A percentile compares a stretch with the other conserved stretches of the same genome.
Conservation (phyloP, 2,329 filamentous ascomycete species). For the Chrysoporthe deuterocubensis region DNA sequence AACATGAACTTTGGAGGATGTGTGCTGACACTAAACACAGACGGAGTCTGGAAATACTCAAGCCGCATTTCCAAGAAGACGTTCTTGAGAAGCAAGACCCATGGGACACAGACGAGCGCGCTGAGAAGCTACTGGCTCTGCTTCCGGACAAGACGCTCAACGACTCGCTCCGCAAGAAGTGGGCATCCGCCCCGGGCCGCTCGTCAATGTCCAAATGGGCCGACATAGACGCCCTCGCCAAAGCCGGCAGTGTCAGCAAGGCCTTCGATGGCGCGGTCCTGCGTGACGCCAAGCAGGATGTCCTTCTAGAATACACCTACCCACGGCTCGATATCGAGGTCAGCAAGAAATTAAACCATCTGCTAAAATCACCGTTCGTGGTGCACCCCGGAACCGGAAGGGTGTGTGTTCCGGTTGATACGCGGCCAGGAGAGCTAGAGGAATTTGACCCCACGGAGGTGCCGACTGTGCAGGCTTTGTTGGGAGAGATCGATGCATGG, state of each 20-base stretch:
- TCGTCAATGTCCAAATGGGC: constrained; percentile 85
- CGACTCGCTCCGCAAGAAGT: constrained; percentile 83
- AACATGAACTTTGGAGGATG: neutral
- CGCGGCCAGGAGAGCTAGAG: constrained; percentile 61
- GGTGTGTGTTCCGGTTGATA: constrained; percentile 94
- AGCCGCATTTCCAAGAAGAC: constrained; percentile 80
- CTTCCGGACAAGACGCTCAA: constrained; percentile 81
- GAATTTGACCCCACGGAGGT: constrained; percentile 85
- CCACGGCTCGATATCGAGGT: constrained; percentile 96
- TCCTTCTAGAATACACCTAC: constrained; percentile 97
- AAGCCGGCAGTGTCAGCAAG: constrained; percentile 70
- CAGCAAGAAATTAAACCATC: constrained; percentile 96
- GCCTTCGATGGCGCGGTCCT: constrained; percentile 74
- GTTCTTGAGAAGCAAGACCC: constrained; percentile 87
- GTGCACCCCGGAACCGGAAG: constrained; percentile 93
- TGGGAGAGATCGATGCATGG: constrained; percentile 87
- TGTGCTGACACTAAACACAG: constrained; percentile 43
- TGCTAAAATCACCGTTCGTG: constrained; percentile 96
- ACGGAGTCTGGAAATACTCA: constrained; percentile 84
- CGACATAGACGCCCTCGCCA: constrained; percentile 87
- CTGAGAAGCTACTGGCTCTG: constrained; percentile 79
- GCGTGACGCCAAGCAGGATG: constrained; percentile 90
- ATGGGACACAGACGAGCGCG: constrained; percentile 71
- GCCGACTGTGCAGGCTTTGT: constrained; percentile 83
- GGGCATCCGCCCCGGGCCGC: constrained; percentile 81